phyloP scores from a whole-genome alignment of 1,139 yeast species.

The Yamadazyma songkhlaensis region DNA sequence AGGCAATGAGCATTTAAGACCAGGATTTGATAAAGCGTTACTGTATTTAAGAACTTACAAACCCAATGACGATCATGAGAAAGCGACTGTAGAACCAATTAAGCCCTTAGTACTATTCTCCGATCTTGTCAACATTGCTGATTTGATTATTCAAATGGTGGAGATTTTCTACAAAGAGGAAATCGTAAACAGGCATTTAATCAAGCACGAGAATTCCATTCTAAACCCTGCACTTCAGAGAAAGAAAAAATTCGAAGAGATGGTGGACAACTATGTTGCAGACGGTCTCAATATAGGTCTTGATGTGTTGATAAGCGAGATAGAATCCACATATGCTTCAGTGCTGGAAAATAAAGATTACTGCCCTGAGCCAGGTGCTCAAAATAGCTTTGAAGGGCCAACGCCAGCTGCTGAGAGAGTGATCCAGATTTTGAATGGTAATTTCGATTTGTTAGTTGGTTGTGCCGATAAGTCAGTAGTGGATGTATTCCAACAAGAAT shows the following conservation, averaged over 20 bases:
- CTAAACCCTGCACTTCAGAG: conserved; percentile 76
- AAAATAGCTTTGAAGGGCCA: conserved; percentile 44
- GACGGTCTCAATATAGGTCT: conserved; percentile 90
- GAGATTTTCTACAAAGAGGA: conserved; percentile 91
- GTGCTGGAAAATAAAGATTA: conserved; percentile 9
- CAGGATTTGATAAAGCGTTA: conserved; percentile 83
- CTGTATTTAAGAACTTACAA: conserved; percentile 67
- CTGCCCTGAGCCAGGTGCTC: conserved; percentile 6
- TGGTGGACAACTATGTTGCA: conserved; percentile 86
- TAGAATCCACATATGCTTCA: conserved; percentile 36
- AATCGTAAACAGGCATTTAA: conserved; percentile 56
- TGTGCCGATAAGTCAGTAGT: conserved; percentile 85
- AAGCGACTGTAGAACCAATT: conserved; percentile 33
- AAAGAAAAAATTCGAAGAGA: conserved; percentile 74
- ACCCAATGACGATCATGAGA: conserved; percentile 32
- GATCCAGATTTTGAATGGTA: conserved; percentile 64
- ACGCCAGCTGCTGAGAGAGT: conserved; percentile 68
- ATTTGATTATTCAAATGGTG: conserved; percentile 86
- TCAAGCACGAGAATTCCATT: conserved; percentile 72
- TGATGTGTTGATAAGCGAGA: conserved; percentile 79
- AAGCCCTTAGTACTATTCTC: conserved; percentile 87
- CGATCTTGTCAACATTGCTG: conserved; percentile 90
- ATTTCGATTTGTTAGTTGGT: conserved; percentile 71
- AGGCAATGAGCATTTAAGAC: conserved; percentile 70
- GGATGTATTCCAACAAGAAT: conserved; percentile 92